These are phyloP conservation scores for Angomonas deanei DNA, from an alignment of 208 protist genomes.

Conservation along the genomic window DNA sequence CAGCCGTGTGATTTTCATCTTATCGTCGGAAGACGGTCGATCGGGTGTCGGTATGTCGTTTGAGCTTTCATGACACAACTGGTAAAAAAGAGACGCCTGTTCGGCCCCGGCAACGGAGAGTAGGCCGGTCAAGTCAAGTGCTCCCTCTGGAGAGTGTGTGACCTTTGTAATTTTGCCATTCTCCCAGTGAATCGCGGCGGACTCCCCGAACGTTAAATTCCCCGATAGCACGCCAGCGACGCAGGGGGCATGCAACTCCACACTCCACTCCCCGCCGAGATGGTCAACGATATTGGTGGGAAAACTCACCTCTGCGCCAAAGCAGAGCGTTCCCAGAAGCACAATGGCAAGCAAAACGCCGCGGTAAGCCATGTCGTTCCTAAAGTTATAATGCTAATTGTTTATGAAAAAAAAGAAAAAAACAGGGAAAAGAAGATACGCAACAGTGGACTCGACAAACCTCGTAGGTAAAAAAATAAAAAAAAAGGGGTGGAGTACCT, in stretches of 20 bases:
- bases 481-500: too few species aligned
- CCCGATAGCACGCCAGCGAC: slow-evolving; percentile 11
- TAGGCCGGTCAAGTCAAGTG: background rate
- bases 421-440: background rate
- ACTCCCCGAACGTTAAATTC: slow-evolving; percentile 33
- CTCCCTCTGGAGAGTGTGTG: background rate
- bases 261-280: slow-evolving; percentile 51
- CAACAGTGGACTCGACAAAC: background rate
- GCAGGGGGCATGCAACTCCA: slow-evolving; percentile 53
- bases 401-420: slow-evolving; percentile 8
- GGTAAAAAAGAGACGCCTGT: background rate
- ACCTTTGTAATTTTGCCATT: background rate
- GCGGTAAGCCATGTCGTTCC: background rate
- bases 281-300: slow-evolving; percentile 33
- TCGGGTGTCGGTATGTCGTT: slow-evolving; percentile 25
- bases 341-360: background rate
- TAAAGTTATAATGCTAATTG: background rate
- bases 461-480: background rate
- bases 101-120: background rate
- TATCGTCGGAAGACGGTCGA: slow-evolving; percentile 21
- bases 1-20: slow-evolving; percentile 42
- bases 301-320: slow-evolving; percentile 22
- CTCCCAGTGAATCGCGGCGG: slow-evolving; percentile 25
- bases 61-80: background rate
- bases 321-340: slow-evolving; percentile 8